Base-by-base conservation (phyloP, 768 basidiomycete species). In the Lactarius deliciosus region DNA sequence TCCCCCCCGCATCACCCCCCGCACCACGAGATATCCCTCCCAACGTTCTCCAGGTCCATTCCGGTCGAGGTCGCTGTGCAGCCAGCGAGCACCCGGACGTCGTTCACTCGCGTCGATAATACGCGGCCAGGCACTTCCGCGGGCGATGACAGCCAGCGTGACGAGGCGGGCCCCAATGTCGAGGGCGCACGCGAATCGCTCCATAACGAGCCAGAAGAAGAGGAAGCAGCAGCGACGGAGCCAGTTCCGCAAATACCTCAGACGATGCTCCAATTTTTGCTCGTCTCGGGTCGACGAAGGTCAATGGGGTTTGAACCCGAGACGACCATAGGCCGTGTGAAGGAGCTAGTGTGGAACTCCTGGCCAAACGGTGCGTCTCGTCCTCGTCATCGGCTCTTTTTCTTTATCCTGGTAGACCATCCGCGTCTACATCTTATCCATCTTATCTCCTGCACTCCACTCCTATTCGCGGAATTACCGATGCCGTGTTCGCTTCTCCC, bases 271-370 rank as follows among this genome's bases (percentile, higher is more conserved):
- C 90, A 89, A 0, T 91, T 93, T 75, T 79, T 93, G 54, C 80
- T 91, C 59, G 83, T 91, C 32, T 86, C 89, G 0, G 90, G 91
- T 0, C 77, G 81, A 50, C 79, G 90, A 68, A 80, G 86, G 68
- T 85, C 86, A 0, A 90, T 92, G 84, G 78, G 82, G 0, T 93
- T 93, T 70, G 89, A 90, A 34, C 89, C 90, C 15, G 85, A 85
- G 70, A 89, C 84, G 25, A 88, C 89, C 0, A 79, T 92, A 38
- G 89, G 89, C 20, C 81, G 91, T 70, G 87, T 91, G 34, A 92
- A 92, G 76, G 91, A 93, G 77, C 82, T 93, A 57, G 84, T 88
- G 43, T 92, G 91, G 91, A 90, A 87, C 77, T 83, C 85, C 40
- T 93, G 91, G 91, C 89, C 89, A 34, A 77, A 79, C 71, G 90